Conservation (phyloP, 1,284 basidiomycete species). For the Neotropicomus parvogracilis region DNA sequence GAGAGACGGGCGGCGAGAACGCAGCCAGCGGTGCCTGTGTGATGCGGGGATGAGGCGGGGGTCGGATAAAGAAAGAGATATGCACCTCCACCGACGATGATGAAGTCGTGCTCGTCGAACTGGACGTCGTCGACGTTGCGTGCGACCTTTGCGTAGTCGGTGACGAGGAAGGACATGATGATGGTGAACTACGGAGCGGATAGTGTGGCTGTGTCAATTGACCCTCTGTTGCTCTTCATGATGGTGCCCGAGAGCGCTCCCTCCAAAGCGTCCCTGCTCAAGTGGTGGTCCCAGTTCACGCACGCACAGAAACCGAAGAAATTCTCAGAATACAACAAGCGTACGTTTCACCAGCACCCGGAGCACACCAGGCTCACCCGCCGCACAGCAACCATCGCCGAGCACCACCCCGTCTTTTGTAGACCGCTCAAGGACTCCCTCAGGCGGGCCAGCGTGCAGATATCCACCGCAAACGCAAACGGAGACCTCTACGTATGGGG, state of each 20-base stretch:
- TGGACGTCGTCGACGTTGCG: constrained; percentile 6
- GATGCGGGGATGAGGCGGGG: neutral
- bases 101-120: constrained; percentile 52
- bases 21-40: constrained; percentile 63
- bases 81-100: constrained; percentile 63
- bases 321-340: constrained; percentile 41
- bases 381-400: constrained; percentile 25
- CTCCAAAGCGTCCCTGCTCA: constrained; percentile 64
- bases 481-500: constrained; percentile 88
- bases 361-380: neutral
- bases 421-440: constrained; percentile 81
- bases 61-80: neutral
- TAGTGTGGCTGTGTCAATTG: constrained; percentile 18
- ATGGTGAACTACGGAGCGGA: too few species aligned
- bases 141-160: constrained; percentile 12
- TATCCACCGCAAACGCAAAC: constrained; percentile 84
- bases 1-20: constrained; percentile 62
- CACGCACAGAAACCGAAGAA: constrained; percentile 57
- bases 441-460: constrained; percentile 87
- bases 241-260: constrained; percentile 37
- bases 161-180: neutral
- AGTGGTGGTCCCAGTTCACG: constrained; percentile 82
- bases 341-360: constrained; percentile 23
- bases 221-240: neutral
- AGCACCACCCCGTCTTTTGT: constrained; percentile 72